Conservation (phyloP, 106 monocot species). For the Dioscorea alata region DNA sequence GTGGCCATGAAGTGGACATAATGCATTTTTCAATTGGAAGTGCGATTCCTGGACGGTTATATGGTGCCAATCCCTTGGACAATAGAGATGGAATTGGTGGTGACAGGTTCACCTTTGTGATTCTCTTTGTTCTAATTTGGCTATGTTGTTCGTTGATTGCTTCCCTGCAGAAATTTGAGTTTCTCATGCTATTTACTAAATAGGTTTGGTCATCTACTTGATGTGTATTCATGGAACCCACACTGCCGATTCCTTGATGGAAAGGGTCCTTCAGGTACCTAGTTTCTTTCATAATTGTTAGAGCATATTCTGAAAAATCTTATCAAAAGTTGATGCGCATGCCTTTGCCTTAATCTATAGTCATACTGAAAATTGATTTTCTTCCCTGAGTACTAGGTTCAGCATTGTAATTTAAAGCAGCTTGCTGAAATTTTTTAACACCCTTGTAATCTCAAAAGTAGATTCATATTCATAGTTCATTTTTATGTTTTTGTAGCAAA, state of each 20-base stretch:
- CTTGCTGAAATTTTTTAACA: too few species aligned
- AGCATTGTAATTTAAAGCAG: too few species aligned
- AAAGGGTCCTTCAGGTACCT: conserved; percentile 63
- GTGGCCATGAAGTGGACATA: conserved; percentile 92
- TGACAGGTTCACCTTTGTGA: conserved; percentile 51
- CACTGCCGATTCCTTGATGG: conserved; percentile 87
- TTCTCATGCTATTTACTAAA: conserved; percentile 2
- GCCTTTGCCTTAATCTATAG: too few species aligned
- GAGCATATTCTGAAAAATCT: too few species aligned
- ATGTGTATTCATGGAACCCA: conserved; percentile 93
- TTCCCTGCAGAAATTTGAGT: not conserved
- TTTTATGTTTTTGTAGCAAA: conserved; percentile 38
- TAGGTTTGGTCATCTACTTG: conserved; percentile 93
- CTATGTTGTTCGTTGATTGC: not conserved
- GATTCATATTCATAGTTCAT: not conserved
- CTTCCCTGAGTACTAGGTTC: too few species aligned
- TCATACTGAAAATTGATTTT: too few species aligned
- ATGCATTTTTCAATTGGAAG: conserved; percentile 99
- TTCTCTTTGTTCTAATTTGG: not conserved
- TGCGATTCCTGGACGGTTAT: conserved; percentile 93
- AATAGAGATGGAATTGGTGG: conserved; percentile 55
- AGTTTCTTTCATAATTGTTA: too few species aligned
- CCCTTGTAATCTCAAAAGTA: too few species aligned
- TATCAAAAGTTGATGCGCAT: too few species aligned
- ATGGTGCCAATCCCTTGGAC: conserved; percentile 81